Conservation (phyloP, 129 eudicot genomes). For the Scalesia atractyloides region DNA sequence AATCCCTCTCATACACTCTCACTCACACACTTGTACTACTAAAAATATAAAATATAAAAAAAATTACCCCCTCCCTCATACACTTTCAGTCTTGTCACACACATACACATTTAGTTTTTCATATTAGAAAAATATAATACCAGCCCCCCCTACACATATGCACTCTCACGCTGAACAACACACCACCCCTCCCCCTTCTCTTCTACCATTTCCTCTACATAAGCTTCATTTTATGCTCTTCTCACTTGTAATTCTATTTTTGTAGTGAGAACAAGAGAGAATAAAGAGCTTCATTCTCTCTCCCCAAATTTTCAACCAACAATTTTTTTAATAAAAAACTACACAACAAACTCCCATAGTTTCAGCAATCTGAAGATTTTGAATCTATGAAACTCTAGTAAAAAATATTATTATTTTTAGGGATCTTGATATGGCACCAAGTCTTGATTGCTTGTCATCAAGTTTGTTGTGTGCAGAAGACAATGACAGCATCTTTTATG, state of each 20-base stretch:
- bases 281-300: no score
- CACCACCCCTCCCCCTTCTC: conserved; percentile 3
- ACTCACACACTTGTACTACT: no score
- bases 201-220: conserved; percentile 28
- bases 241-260: background rate
- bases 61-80: no score
- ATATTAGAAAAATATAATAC: no score
- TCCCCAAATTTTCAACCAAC: background rate
- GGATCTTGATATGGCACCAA: conserved; percentile 50
- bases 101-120: no score
- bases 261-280: conserved; percentile 10
- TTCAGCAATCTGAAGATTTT: conserved; percentile 20
- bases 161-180: background rate
- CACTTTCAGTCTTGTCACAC: no score
- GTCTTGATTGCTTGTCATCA: conserved; percentile 59
- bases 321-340: no score
- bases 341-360: conserved; percentile 22
- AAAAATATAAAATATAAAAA: no score
- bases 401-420: background rate
- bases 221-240: conserved; percentile 23
- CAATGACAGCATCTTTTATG: conserved; percentile 40
- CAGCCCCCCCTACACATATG: background rate
- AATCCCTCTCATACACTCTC: no score
- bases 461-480: conserved; percentile 75
- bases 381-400: background rate